A percentile compares a stretch with the other conserved stretches of the same genome.
Conservation (phyloP, 768 basidiomycete genomes). For the Podaxis sp. region DNA sequence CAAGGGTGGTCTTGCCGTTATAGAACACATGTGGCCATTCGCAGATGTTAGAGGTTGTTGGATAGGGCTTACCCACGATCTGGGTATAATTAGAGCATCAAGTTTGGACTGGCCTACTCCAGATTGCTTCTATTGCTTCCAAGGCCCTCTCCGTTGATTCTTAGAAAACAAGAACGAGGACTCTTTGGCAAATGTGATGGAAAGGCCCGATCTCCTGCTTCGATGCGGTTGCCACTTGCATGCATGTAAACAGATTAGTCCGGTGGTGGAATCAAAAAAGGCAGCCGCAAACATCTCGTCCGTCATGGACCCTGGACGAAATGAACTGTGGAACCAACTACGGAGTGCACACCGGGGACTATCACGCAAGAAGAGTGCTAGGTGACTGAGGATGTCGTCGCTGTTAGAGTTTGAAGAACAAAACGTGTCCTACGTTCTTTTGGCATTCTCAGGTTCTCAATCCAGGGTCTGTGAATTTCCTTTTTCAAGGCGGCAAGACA, state of each 20-base stretch:
- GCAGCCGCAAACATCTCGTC: not conserved
- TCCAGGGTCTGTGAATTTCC: not conserved
- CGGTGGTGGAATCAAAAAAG: not conserved
- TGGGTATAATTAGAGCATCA: constrained; percentile 1
- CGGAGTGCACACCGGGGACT: not conserved
- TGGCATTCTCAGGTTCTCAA: not conserved
- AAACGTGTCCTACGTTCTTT: constrained; percentile 2
- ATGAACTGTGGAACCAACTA: not conserved
- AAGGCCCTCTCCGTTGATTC: not conserved
- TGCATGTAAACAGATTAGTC: not conserved
- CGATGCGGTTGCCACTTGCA: not conserved
- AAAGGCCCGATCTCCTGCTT: not conserved
- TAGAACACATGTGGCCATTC: constrained; percentile 5
- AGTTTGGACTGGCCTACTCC: not conserved
- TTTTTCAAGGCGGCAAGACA: not conserved
- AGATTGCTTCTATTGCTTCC: constrained; percentile 11
- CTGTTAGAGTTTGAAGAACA: not conserved
- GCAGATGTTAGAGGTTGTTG: not conserved
- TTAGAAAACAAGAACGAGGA: constrained; percentile 1
- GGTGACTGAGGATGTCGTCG: not conserved
- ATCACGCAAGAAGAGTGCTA: constrained; percentile 6
- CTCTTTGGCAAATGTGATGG: not conserved
- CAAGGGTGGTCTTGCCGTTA: constrained; percentile 8
- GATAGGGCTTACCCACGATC: not conserved
- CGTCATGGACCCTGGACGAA: not conserved